A percentile compares a stretch with the other conserved stretches of the same genome.
Conservation (phyloP, 345 rosid genomes). For the Ceriops zippeliana region DNA sequence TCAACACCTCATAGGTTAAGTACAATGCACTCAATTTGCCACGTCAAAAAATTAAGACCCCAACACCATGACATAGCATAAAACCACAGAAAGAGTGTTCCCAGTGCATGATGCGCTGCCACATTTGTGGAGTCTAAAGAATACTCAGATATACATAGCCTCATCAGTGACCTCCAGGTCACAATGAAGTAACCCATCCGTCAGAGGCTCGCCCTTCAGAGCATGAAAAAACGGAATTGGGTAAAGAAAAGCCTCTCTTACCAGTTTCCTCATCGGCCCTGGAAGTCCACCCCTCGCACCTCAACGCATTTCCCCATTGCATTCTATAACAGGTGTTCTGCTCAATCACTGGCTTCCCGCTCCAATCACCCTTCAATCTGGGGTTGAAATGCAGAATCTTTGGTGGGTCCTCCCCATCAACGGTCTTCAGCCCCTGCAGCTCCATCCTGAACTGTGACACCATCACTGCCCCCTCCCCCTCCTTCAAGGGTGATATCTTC, state of each 20-base stretch:
- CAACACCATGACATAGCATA: no score
- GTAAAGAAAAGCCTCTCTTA: constrained; percentile 12
- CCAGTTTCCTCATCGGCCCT: constrained; percentile 81
- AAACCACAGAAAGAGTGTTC: no score
- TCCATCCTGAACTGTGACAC: constrained; percentile 89
- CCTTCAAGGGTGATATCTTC: constrained; percentile 44
- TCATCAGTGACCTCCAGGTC: no score
- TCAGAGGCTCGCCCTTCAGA: neutral
- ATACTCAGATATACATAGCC: no score
- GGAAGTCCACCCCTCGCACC: constrained; percentile 90
- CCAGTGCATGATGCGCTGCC: no score
- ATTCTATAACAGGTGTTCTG: constrained; percentile 88
- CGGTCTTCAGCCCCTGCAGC: constrained; percentile 78
- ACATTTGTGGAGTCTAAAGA: no score
- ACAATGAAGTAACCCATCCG: no score
- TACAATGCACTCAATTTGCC: no score
- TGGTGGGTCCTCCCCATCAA: constrained; percentile 96
- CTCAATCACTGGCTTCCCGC: constrained; percentile 78
- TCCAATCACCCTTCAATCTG: constrained; percentile 90
- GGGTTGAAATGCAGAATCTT: constrained; percentile 85
- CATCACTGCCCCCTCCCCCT: constrained; percentile 48
- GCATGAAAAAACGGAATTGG: neutral
- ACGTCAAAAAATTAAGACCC: no score
- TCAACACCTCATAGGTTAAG: no score
- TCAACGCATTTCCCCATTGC: constrained; percentile 86